Evolutionary conservation across 148 eudicot species (phyloP).

Genomic region (Arctostaphylos glauca): DNA sequence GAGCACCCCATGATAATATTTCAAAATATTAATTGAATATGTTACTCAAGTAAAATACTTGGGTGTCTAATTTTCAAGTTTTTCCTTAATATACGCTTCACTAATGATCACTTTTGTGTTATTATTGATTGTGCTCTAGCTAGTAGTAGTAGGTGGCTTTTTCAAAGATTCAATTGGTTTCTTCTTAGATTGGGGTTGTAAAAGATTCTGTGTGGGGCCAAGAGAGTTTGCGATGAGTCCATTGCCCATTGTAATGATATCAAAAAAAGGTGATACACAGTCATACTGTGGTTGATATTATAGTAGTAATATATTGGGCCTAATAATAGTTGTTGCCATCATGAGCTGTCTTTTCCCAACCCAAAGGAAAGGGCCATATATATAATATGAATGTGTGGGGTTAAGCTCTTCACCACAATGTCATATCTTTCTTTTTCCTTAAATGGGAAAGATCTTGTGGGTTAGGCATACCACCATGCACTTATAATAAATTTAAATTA

Average conservation of each 20-base stretch:
- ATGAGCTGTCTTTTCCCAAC: conserved; percentile 13
- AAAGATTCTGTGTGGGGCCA: background rate
- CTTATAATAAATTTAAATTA: too few species aligned
- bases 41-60: background rate
- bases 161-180: conserved; percentile 7
- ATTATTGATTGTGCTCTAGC: background rate
- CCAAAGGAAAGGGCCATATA: conserved; percentile 1
- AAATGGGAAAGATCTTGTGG: background rate
- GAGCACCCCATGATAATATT: background rate
- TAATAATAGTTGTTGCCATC: conserved; percentile 5
- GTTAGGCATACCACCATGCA: background rate
- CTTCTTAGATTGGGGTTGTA: conserved; percentile 2
- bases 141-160: background rate
- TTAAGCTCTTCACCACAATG: conserved; percentile 1
- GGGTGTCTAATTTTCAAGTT: background rate
- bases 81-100: background rate
- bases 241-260: conserved; percentile 1
- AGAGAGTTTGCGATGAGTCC: background rate
- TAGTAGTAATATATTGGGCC: background rate
- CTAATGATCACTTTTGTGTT: background rate
- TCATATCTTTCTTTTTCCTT: background rate
- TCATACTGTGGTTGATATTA: background rate
- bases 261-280: background rate
- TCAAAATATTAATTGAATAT: too few species aligned
- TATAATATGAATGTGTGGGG: conserved; percentile 13